Conservation (phyloP, 2,329 filamentous ascomycete species). For the Helotiales sp. region DNA sequence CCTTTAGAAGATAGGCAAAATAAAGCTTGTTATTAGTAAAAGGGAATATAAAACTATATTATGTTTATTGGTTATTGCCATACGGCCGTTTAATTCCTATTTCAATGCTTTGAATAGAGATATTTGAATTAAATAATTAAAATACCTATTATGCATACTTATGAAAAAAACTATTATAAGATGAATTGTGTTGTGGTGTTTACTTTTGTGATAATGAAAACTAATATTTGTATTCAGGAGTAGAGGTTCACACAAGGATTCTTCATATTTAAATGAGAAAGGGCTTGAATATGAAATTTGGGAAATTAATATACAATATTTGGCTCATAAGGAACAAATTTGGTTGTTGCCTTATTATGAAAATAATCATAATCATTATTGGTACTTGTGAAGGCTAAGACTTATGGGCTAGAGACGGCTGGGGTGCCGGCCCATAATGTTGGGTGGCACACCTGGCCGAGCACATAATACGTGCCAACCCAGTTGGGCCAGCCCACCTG, state of each 20-base stretch:
- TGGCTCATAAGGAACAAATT: no score
- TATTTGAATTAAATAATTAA: no score
- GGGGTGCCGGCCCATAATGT: no score
- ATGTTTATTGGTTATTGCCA: background rate
- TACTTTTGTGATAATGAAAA: background rate
- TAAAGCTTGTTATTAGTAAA: background rate
- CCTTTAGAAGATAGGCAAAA: background rate
- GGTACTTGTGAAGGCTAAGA: no score
- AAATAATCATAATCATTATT: background rate
- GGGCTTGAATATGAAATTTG: no score
- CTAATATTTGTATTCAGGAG: background rate
- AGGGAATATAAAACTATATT: background rate
- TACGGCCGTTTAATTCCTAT: background rate
- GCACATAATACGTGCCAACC: background rate
- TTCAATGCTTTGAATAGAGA: background rate
- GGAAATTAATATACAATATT: no score
- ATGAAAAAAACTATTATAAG: background rate
- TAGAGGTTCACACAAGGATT: background rate
- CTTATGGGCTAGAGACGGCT: no score
- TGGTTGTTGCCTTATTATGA: background rate
- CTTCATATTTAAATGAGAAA: no score
- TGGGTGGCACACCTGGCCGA: no score
- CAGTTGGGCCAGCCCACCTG: no score
- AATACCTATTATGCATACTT: background rate
- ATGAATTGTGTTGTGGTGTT: background rate